Percentiles rank a stretch among this genome's conserved stretches.
These are phyloP conservation scores for Athelia psychrophila DNA, from an alignment of 1,284 basidiomycete species.

Conservation along the genomic window DNA sequence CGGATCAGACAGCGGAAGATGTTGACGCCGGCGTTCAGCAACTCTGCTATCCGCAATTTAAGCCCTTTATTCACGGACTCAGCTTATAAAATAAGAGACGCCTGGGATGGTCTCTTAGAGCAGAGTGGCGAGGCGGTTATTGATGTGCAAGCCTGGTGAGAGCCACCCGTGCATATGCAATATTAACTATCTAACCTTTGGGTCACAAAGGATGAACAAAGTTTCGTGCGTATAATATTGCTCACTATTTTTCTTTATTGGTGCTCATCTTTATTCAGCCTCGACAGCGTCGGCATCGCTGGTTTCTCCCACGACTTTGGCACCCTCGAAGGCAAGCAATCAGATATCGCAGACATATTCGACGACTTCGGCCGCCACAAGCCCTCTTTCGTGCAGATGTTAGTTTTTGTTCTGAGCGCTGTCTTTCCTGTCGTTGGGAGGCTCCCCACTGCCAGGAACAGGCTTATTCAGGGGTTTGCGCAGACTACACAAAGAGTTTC, in stretches of 20 bases:
- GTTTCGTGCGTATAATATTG: constrained; percentile 36
- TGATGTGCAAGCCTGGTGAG: constrained; percentile 55
- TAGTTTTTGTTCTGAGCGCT: constrained; percentile 38
- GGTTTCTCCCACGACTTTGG: constrained; percentile 57
- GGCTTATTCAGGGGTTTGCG: constrained; percentile 33
- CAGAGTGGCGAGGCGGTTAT: constrained; percentile 34
- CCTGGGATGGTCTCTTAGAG: constrained; percentile 50
- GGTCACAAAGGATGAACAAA: constrained; percentile 41
- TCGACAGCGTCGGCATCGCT: constrained; percentile 59
- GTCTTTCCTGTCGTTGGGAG: constrained; percentile 40
- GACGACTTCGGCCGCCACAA: constrained; percentile 33
- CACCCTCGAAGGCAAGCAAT: constrained; percentile 43
- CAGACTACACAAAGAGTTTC: constrained; percentile 39
- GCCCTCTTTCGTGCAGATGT: constrained; percentile 19
- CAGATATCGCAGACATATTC: constrained; percentile 44
- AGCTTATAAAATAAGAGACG: constrained; percentile 47
- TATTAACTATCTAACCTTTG: not conserved
- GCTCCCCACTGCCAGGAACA: constrained; percentile 39
- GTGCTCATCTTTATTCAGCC: constrained; percentile 23
- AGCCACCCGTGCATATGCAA: constrained; percentile 4
- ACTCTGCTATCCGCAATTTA: constrained; percentile 33
- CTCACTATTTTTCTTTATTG: not conserved
- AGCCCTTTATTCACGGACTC: constrained; percentile 40
- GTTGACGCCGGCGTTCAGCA: constrained; percentile 38
- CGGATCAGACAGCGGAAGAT: constrained; percentile 37